Evolutionary conservation across 2,329 filamentous ascomycete species (phyloP), one percentile per base, ranked within the genome.

Genomic region (Neopestalotiopsis sp.): DNA sequence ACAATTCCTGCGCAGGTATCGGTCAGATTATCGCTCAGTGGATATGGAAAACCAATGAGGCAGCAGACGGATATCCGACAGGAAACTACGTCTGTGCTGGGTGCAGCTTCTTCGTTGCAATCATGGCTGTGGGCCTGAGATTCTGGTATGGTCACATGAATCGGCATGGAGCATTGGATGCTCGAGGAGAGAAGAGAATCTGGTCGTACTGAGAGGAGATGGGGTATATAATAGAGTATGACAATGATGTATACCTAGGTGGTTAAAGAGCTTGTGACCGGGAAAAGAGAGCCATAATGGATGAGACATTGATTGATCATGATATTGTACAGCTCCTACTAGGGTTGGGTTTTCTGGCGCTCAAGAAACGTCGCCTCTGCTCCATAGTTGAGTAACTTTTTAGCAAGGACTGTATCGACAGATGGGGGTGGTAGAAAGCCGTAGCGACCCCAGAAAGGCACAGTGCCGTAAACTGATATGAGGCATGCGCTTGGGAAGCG

Each of bases 61-160:
- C 74, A 4, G 40, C 56, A 0, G 49, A 59, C 2, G 80, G 80
- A 0, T 82, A 79, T 69, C 80, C 80, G 1, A 82, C 80, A 0
- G 79, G 80, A 0, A 82, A 81, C 40, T 79, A 82, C 67, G 78
- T 79, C 2, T 83, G 81, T 69, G 79, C 81, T 1, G 77, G 74
- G 2, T 81, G 78, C 62, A 80, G 77, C 52, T 81, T 82, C 68
- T 71, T 75, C 32, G 74, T 75, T 9, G 72, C 74, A 4, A 67
- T 65, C 12, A 62, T 75, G 32, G 70, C 73, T 1, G 59, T 72
- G 17, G 42, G 68, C 9, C 66, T 76, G 59, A 70, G 75, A 32
- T 57, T 76, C 1, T 67, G 68, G 68, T 76, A 76, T 30, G 70
- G 57, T 1, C 71, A 69, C 34, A 76, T 76, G 74, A 76, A 76